phyloP scores from a whole-genome alignment of 2,329 filamentous ascomycete species.

The Dothistroma septosporum region DNA sequence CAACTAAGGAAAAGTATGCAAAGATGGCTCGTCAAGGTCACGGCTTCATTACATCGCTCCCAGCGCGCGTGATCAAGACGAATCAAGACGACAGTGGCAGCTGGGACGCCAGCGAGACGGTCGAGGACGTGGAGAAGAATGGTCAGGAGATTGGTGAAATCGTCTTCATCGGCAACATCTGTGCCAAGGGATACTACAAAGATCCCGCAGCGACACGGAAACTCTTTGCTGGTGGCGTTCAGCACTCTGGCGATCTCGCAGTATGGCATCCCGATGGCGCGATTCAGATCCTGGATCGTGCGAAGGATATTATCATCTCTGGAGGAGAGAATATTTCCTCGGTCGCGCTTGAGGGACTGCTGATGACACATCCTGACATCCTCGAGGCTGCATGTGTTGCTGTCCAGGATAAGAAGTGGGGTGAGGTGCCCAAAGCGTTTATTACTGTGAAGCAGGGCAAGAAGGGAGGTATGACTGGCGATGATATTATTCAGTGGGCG shows the following conservation, averaged over 20 bases:
- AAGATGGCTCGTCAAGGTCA: constrained; percentile 94
- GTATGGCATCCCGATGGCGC: constrained; percentile 90
- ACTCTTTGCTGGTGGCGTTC: constrained; percentile 78
- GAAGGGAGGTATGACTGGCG: constrained; percentile 48
- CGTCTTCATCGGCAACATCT: constrained; percentile 87
- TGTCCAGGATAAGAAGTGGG: constrained; percentile 85
- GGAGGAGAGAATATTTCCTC: constrained; percentile 97
- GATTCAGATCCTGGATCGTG: constrained; percentile 85
- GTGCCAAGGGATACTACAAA: constrained; percentile 86
- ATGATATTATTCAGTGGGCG: constrained; percentile 81
- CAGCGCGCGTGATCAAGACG: constrained; percentile 75
- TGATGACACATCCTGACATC: constrained; percentile 81
- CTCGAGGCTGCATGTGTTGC: constrained; percentile 90
- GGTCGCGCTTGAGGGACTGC: constrained; percentile 83
- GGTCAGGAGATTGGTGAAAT: constrained; percentile 78
- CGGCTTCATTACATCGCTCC: constrained; percentile 78
- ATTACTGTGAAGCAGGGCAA: constrained; percentile 71
- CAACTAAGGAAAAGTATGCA: constrained; percentile 71
- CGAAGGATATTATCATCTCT: constrained; percentile 98
- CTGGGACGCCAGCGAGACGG: constrained; percentile 45
- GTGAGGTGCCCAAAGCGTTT: constrained; percentile 92
- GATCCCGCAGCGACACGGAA: constrained; percentile 80
- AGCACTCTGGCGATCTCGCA: constrained; percentile 87
- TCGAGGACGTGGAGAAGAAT: constrained; percentile 65
- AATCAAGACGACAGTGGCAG: constrained; percentile 53